Percentiles rank a stretch among this genome's conserved stretches.
Evolutionary conservation across 2,329 filamentous ascomycete species (phyloP).

Genomic region (Penicillium sp.): DNA sequence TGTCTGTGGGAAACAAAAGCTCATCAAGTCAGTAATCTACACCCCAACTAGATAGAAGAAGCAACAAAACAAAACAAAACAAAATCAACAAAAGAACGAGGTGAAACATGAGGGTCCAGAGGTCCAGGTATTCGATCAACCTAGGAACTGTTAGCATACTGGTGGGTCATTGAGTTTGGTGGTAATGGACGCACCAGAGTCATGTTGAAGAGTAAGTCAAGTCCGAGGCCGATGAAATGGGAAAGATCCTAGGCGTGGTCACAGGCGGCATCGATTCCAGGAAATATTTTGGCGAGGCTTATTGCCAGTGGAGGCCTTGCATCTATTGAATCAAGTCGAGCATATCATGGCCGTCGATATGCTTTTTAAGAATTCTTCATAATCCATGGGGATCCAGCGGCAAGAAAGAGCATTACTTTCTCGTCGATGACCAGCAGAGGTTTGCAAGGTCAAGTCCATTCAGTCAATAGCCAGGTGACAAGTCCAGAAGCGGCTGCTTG

Average conservation of each 20-base stretch:
- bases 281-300: not conserved
- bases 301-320: slow-evolving; percentile 11
- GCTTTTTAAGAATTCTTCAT: slow-evolving; percentile 16
- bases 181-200: slow-evolving; percentile 27
- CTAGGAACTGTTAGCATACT: slow-evolving; percentile 22
- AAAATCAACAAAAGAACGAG: not conserved
- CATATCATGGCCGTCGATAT: slow-evolving; percentile 17
- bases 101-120: slow-evolving; percentile 15
- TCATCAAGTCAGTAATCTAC: slow-evolving; percentile 38
- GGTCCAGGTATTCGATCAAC: slow-evolving; percentile 25
- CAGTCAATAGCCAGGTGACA: slow-evolving; percentile 22
- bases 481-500: slow-evolving; percentile 24
- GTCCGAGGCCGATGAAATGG: slow-evolving; percentile 16
- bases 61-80: slow-evolving; percentile 12
- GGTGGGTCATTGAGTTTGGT: not conserved
- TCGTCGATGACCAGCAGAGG: slow-evolving; percentile 10
- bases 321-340: not conserved
- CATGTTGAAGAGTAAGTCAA: not conserved
- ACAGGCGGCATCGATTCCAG: slow-evolving; percentile 7
- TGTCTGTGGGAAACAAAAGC: slow-evolving; percentile 37
- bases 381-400: slow-evolving; percentile 21
- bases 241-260: not conserved
- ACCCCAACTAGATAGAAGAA: slow-evolving; percentile 4
- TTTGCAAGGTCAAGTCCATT: slow-evolving; percentile 22
- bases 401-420: slow-evolving; percentile 14